phyloP scores from a whole-genome alignment of 2,329 filamentous ascomycete genomes.

The Verticillium nonalfalfae region DNA sequence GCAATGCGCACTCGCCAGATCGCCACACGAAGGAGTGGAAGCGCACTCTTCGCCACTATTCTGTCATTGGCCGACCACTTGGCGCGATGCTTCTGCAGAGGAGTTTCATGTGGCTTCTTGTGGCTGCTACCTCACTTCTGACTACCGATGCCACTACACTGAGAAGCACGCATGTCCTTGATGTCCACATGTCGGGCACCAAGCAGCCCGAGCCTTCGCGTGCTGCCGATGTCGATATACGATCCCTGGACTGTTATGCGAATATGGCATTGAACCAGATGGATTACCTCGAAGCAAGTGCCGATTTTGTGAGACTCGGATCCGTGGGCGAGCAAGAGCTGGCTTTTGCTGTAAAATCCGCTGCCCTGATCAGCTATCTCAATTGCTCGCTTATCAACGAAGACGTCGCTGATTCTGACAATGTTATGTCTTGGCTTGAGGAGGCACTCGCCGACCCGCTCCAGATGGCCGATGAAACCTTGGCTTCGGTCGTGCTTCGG shows the following conservation, averaged over 20 bases:
- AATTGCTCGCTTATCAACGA: conserved; percentile 81
- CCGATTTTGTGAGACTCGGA: conserved; percentile 82
- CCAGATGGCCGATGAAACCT: conserved; percentile 73
- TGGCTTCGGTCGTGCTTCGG: conserved; percentile 75
- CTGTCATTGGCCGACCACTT: conserved; percentile 69
- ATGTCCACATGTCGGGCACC: conserved; percentile 60
- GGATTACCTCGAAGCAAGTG: conserved; percentile 77
- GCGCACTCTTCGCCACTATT: conserved; percentile 76
- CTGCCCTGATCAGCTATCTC: conserved; percentile 74
- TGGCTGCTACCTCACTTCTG: conserved; percentile 70
- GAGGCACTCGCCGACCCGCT: conserved; percentile 69
- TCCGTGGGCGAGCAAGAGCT: conserved; percentile 82
- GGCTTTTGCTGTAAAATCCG: conserved; percentile 78
- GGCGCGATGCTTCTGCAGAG: conserved; percentile 88
- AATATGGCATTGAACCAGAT: conserved; percentile 76
- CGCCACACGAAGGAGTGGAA: conserved; percentile 77
- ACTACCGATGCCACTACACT: conserved; percentile 56
- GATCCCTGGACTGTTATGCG: conserved; percentile 57
- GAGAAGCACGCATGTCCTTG: conserved; percentile 60
- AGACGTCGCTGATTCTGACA: conserved; percentile 71
- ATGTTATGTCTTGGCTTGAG: conserved; percentile 80
- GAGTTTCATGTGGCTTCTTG: conserved; percentile 79
- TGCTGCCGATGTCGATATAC: conserved; percentile 44
- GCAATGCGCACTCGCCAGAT: conserved; percentile 66
- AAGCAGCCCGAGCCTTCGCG: conserved; percentile 33